A percentile compares a stretch with the other conserved stretches of the same genome.
Conservation (phyloP, 2,329 filamentous ascomycete genomes). For the Epichloe glyceriae region DNA sequence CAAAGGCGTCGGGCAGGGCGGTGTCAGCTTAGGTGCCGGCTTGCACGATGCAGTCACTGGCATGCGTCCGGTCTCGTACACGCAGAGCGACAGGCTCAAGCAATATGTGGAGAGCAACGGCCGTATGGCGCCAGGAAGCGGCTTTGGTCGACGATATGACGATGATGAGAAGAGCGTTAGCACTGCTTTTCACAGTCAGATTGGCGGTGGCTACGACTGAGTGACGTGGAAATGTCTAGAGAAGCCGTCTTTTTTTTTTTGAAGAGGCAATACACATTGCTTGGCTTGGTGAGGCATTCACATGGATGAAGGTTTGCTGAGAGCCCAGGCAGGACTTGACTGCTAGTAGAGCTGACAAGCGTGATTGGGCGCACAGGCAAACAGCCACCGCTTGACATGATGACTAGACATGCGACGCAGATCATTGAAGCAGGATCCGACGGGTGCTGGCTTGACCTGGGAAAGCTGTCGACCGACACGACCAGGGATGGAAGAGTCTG, state of each 20-base stretch:
- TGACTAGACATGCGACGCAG: slow-evolving; percentile 1
- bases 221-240: slow-evolving; percentile 6
- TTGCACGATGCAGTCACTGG: slow-evolving; percentile 61
- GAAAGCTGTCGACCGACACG: background rate
- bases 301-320: background rate
- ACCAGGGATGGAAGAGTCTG: background rate
- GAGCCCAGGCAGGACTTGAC: background rate
- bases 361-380: background rate
- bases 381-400: background rate
- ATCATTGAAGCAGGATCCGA: background rate
- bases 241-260: slow-evolving; percentile 2
- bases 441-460: background rate
- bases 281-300: background rate
- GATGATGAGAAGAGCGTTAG: slow-evolving; percentile 94
- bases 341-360: background rate
- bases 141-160: slow-evolving; percentile 61
- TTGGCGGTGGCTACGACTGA: slow-evolving; percentile 53
- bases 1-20: slow-evolving; percentile 67
- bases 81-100: slow-evolving; percentile 64
- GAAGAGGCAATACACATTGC: background rate
- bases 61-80: slow-evolving; percentile 47
- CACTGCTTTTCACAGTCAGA: slow-evolving; percentile 91
- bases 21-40: slow-evolving; percentile 74
- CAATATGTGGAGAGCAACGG: slow-evolving; percentile 84
- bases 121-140: slow-evolving; percentile 52